Evolutionary conservation across 495 filamentous ascomycete genomes (phyloP).

Genomic region (Hypoxylon perforatum): DNA sequence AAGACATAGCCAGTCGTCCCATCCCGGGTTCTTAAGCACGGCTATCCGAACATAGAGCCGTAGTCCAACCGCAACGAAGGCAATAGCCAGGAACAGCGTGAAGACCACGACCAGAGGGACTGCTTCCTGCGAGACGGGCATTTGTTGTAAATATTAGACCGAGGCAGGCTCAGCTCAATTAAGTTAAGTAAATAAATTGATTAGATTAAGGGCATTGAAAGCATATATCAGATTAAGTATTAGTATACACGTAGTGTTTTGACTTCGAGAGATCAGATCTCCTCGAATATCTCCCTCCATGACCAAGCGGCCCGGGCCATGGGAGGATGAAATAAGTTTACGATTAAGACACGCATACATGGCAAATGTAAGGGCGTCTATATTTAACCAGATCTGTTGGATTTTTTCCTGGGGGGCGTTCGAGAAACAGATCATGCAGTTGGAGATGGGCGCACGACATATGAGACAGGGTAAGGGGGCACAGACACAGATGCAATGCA

Average conservation of each 20-base stretch:
- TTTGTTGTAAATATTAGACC: background rate
- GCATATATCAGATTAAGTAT: background rate
- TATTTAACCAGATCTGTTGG: too few relatives aligned
- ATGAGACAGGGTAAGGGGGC: conserved; percentile 12
- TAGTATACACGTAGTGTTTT: too few relatives aligned
- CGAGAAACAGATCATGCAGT: background rate
- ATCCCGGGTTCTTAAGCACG: conserved; percentile 22
- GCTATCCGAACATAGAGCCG: conserved; percentile 27
- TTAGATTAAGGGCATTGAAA: conserved; percentile 4
- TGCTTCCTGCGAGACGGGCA: conserved; percentile 15
- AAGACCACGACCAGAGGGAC: conserved; percentile 16
- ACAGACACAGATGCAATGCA: background rate
- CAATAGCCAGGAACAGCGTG: conserved; percentile 16
- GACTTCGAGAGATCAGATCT: too few relatives aligned
- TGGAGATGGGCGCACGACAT: background rate
- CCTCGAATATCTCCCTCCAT: too few relatives aligned
- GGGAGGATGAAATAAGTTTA: conserved; percentile 8
- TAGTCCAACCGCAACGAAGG: conserved; percentile 23
- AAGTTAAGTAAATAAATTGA: conserved; percentile 1
- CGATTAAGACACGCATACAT: background rate
- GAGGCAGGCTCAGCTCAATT: too few relatives aligned
- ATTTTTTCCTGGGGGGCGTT: too few relatives aligned
- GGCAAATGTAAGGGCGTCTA: background rate
- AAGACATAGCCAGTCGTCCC: conserved; percentile 43
- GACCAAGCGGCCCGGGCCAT: background rate